phyloP scores from a whole-genome alignment of 2,329 filamentous ascomycete genomes.

The Ceratocystis harringtonii region DNA sequence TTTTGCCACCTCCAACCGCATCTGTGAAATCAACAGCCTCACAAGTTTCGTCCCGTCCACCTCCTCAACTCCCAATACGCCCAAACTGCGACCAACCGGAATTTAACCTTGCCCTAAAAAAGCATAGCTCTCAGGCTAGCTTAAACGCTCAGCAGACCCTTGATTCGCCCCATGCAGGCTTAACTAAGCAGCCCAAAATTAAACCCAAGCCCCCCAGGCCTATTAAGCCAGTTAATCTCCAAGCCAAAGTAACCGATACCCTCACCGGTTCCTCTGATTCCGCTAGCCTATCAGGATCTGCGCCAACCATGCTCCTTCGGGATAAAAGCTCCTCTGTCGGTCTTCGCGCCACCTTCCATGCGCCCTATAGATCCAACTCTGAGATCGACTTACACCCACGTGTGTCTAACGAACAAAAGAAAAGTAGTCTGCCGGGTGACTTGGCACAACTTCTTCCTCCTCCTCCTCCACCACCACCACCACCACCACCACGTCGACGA shows the following conservation, averaged over 20 bases:
- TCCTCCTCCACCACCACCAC: conserved; percentile 29
- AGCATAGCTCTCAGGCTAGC: too few species aligned
- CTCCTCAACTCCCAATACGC: conserved; percentile 30
- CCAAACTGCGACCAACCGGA: background rate
- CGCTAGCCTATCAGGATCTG: background rate
- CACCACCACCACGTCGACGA: conserved; percentile 25
- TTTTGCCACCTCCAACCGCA: conserved; percentile 1
- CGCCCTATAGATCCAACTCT: too few species aligned
- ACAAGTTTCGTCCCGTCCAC: background rate
- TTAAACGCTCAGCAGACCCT: too few species aligned
- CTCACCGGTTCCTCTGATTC: conserved; percentile 4
- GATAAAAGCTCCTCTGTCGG: conserved; percentile 7
- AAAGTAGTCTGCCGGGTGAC: too few species aligned
- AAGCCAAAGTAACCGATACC: conserved; percentile 24
- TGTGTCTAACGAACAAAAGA: too few species aligned
- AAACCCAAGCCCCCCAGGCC: conserved; percentile 38
- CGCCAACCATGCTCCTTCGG: too few species aligned
- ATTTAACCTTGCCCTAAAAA: too few species aligned
- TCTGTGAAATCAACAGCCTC: background rate
- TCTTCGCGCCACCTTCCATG: too few species aligned
- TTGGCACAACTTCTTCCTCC: conserved; percentile 1
- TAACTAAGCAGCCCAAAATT: conserved; percentile 18
- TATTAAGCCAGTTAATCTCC: conserved; percentile 40
- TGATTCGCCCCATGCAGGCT: too few species aligned
- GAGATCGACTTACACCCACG: too few species aligned